Conservation (phyloP, 2,329 filamentous ascomycete genomes). For the Lachnum nothofagi region DNA sequence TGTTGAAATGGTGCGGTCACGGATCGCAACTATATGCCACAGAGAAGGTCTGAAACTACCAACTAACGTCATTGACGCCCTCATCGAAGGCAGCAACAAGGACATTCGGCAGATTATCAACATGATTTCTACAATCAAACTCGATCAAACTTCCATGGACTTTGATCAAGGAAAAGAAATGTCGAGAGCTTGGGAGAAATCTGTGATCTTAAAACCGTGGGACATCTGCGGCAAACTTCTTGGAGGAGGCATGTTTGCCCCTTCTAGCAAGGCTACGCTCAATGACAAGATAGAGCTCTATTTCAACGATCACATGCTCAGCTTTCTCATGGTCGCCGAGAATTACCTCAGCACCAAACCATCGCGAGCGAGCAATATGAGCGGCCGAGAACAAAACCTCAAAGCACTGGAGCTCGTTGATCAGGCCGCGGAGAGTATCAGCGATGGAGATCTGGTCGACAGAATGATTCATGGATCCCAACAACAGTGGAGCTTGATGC, state of each 20-base stretch:
- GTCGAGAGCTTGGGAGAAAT: constrained; percentile 98
- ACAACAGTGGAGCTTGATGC: constrained; percentile 98
- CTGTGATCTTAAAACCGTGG: constrained; percentile 94
- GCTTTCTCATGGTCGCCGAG: constrained; percentile 94
- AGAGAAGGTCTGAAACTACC: constrained; percentile 86
- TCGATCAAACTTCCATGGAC: constrained; percentile 74
- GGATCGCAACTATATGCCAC: constrained; percentile 92
- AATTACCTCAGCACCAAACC: constrained; percentile 89
- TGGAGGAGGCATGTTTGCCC: constrained; percentile 77
- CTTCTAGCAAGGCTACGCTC: constrained; percentile 75
- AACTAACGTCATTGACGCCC: constrained; percentile 75
- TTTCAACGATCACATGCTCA: constrained; percentile 99
- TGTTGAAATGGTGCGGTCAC: constrained; percentile 81
- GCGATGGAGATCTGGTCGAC: constrained; percentile 92
- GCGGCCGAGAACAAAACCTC: constrained; percentile 58
- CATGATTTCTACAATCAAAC: constrained; percentile 91
- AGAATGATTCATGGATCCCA: constrained; percentile 98
- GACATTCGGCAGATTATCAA: constrained; percentile 98
- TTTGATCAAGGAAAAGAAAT: constrained; percentile 86
- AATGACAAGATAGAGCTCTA: constrained; percentile 99
- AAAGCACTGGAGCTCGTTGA: constrained; percentile 84
- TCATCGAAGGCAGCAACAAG: constrained; percentile 92
- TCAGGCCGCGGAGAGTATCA: constrained; percentile 89
- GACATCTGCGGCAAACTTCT: constrained; percentile 95
- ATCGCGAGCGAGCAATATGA: constrained; percentile 51